Base-by-base conservation (phyloP, 2,329 filamentous ascomycete genomes). In the Aspergillus sp. region DNA sequence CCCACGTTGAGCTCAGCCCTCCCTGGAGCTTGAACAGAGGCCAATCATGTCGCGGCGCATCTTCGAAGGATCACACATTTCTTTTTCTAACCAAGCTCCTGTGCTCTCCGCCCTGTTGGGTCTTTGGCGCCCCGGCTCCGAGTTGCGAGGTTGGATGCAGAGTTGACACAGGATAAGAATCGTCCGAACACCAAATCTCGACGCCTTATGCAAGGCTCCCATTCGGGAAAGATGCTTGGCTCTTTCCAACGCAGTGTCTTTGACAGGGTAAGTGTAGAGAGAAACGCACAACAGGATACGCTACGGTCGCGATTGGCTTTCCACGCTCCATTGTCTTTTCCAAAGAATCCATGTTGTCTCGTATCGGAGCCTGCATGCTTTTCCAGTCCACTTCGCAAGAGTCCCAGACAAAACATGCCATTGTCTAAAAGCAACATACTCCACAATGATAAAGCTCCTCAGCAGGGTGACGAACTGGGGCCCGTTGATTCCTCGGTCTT, bases 211-310 rank as follows among this genome's bases (percentile, higher is more conserved):
- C 56, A 55, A 17, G 51, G 39, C 24, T 58, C 56, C 56, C 43
- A 40, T 58, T 58, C 23, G 15, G 56, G 56, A 27, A 54, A 21
- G 43, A 47, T 54, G 51, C 56, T 58, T 58, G 56, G 56, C 56
- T 51, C 46, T 19, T 41, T 46, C 33, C 35, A 43, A 35, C 41
- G 33, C 48, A 57, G 33, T 48, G 43, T 52, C 17, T 44, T 52
- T 43, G 43, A 47, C 39, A 52, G 55, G 31, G 24, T 46, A 41
- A 37, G 43, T 40, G 50, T 44, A 49, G 43, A 49, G 31, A 40
- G 27, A 27, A 43, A 53, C 23, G 27, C 49, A 17, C 37, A 49
- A 21, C 37, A 27, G 31, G 46, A 46, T 58, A 55, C 33, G n/a
- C 33, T 57, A 40, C 45, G 50, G 43, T 52, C 50, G 46, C 55